Evolutionary conservation across 2,329 filamentous ascomycete species (phyloP).

Genomic region (Phyllachora maydis): DNA sequence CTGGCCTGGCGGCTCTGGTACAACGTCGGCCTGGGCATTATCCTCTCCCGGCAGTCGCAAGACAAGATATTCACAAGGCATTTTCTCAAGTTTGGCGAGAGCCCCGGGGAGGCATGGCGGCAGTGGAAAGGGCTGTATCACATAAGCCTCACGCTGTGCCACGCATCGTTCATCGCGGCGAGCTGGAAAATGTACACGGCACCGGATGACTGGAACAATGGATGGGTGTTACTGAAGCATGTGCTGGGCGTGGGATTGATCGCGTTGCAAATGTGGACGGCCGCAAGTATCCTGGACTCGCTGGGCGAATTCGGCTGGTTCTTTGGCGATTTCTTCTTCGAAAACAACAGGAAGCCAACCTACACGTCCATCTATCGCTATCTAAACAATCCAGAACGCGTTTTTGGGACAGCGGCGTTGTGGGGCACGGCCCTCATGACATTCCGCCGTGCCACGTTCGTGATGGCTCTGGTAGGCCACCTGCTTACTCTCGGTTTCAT

Average conservation of each 20-base stretch:
- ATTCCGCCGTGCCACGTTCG: slow-evolving; percentile 69
- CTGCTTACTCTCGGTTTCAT: slow-evolving; percentile 74
- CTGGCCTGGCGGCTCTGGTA: slow-evolving; percentile 80
- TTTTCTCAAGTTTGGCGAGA: slow-evolving; percentile 93
- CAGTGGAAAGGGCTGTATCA: slow-evolving; percentile 97
- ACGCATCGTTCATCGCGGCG: slow-evolving; percentile 71
- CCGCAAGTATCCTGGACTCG: slow-evolving; percentile 81
- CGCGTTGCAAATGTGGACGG: slow-evolving; percentile 80
- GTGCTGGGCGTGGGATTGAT: slow-evolving; percentile 66
- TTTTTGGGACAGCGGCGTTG: slow-evolving; percentile 82
- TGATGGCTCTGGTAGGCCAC: slow-evolving; percentile 71
- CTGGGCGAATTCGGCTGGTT: slow-evolving; percentile 98
- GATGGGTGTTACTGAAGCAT: slow-evolving; percentile 70
- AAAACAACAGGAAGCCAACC: slow-evolving; percentile 69
- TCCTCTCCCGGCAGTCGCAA: slow-evolving; percentile 70
- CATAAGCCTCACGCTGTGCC: slow-evolving; percentile 77
- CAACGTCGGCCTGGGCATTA: slow-evolving; percentile 65
- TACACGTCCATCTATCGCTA: slow-evolving; percentile 97
- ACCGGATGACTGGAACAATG: slow-evolving; percentile 73
- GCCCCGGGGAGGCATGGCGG: slow-evolving; percentile 75
- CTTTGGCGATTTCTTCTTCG: slow-evolving; percentile 97
- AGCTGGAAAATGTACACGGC: slow-evolving; percentile 91
- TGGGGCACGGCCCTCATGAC: slow-evolving; percentile 93
- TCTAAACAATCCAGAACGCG: slow-evolving; percentile 89
- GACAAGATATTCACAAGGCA: slow-evolving; percentile 92